Evolutionary conservation across 176 grass and related monocot species (phyloP).

Genomic region (Poa pratensis): DNA sequence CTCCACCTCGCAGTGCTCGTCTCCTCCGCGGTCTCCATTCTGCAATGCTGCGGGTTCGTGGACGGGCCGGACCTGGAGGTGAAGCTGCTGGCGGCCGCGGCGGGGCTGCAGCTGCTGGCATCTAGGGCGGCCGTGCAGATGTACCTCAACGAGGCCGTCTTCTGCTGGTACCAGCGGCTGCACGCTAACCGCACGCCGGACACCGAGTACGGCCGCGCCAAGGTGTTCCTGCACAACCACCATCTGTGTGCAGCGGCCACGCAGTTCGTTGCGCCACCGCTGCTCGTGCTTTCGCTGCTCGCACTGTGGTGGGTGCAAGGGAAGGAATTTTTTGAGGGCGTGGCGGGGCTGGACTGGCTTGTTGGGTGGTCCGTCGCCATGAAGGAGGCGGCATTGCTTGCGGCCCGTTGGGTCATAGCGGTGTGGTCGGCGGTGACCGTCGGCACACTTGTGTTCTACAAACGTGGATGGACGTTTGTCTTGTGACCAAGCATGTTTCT

Average conservation of each 20-base stretch:
- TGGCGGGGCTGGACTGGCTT: constrained; percentile 47
- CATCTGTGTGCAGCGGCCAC: constrained; percentile 68
- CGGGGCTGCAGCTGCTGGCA: constrained; percentile 67
- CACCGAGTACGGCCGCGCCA: constrained; percentile 84
- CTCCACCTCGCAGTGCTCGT: constrained; percentile 57
- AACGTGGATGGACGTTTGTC: constrained; percentile 75
- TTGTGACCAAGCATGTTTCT: constrained; percentile 50
- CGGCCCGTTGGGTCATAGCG: constrained; percentile 67
- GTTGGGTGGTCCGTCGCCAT: constrained; percentile 63
- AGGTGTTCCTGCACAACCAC: constrained; percentile 96
- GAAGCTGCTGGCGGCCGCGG: constrained; percentile 45
- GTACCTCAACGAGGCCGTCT: constrained; percentile 91
- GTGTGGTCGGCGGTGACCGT: constrained; percentile 65
- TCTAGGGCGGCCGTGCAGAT: constrained; percentile 78
- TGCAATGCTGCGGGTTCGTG: constrained; percentile 48
- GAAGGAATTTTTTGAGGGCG: constrained; percentile 64
- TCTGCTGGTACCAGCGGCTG: constrained; percentile 96
- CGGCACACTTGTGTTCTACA: constrained; percentile 65
- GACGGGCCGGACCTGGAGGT: constrained; percentile 41
- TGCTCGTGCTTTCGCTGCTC: constrained; percentile 65
- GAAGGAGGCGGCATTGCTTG: constrained; percentile 78
- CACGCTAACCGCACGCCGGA: constrained; percentile 65
- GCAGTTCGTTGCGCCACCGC: constrained; percentile 64
- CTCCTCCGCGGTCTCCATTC: constrained; percentile 49
- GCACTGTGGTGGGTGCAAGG: constrained; percentile 69